phyloP scores from a whole-genome alignment of 2,329 filamentous ascomycete species.

The Ophiosphaerella korrae region DNA sequence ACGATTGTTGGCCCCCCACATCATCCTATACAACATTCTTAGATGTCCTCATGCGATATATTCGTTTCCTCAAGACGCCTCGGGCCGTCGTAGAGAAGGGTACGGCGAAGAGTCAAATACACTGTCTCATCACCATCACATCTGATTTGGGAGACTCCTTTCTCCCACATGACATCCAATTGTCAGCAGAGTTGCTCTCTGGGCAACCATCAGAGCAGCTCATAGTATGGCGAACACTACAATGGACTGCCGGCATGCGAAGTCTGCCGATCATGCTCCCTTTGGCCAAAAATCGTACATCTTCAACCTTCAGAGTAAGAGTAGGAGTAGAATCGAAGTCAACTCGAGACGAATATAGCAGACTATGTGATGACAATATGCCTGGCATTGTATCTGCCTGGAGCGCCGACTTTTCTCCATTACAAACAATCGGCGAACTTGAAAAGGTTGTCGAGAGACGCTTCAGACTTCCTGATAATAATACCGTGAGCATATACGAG shows the following conservation, averaged over 20 bases:
- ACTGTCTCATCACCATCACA: slow-evolving; percentile 64
- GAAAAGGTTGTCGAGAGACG: slow-evolving; percentile 62
- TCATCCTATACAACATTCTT: too few species aligned
- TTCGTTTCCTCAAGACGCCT: slow-evolving; percentile 72
- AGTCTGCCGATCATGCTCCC: slow-evolving; percentile 52
- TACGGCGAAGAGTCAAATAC: slow-evolving; percentile 17
- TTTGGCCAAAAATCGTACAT: slow-evolving; percentile 44
- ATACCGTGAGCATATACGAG: slow-evolving; percentile 63
- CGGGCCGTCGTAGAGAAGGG: slow-evolving; percentile 48
- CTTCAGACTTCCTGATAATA: slow-evolving; percentile 51
- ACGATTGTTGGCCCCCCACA: too few species aligned
- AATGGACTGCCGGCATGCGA: slow-evolving; percentile 53
- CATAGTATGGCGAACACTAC: slow-evolving; percentile 49
- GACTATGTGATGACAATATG: slow-evolving; percentile 31
- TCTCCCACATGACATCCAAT: slow-evolving; percentile 54
- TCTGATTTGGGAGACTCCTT: slow-evolving; percentile 72
- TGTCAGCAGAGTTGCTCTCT: slow-evolving; percentile 49
- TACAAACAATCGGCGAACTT: slow-evolving; percentile 48
- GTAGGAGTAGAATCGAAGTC: slow-evolving; percentile 42
- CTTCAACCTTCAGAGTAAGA: slow-evolving; percentile 49
- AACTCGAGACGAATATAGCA: slow-evolving; percentile 34
- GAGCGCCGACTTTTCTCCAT: slow-evolving; percentile 54
- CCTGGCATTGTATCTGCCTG: slow-evolving; percentile 63
- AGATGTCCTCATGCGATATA: slow-evolving; percentile 54
- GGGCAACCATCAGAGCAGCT: slow-evolving; percentile 38